phyloP scores from a whole-genome alignment of 2,329 filamentous ascomycete genomes.

The Plectosphaerella plurivora region DNA sequence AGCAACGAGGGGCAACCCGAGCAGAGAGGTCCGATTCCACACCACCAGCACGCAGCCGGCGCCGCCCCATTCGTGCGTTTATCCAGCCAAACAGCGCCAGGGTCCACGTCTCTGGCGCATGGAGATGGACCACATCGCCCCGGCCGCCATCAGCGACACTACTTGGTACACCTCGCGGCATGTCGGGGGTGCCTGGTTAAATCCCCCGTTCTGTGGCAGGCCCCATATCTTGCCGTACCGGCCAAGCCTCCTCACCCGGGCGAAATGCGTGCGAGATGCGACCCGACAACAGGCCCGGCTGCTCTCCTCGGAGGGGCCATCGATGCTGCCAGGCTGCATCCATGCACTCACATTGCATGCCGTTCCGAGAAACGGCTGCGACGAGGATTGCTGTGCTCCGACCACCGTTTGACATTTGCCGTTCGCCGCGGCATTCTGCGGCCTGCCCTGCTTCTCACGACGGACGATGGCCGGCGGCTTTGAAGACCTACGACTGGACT shows the following conservation, averaged over 20 bases:
- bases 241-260: not conserved
- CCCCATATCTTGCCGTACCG: not conserved
- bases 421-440: no score
- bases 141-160: not conserved
- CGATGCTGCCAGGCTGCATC: no score
- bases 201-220: not conserved
- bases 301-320: no score
- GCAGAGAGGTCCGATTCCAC: not conserved
- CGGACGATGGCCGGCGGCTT: not conserved
- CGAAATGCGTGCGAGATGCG: not conserved
- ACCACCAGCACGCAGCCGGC: not conserved
- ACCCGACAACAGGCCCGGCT: not conserved
- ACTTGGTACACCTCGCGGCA: not conserved
- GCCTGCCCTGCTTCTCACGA: not conserved
- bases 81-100: conserved; percentile 1
- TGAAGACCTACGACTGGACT: not conserved
- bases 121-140: not conserved
- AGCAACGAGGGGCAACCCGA: not conserved
- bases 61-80: conserved; percentile 14
- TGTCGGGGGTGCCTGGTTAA: not conserved
- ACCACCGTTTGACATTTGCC: not conserved
- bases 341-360: no score
- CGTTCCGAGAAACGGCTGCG: no score
- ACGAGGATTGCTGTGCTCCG: not conserved
- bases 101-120: not conserved